Evolutionary conservation across 148 eudicot genomes (phyloP).

Genomic region (Chenopodium formosanum): DNA sequence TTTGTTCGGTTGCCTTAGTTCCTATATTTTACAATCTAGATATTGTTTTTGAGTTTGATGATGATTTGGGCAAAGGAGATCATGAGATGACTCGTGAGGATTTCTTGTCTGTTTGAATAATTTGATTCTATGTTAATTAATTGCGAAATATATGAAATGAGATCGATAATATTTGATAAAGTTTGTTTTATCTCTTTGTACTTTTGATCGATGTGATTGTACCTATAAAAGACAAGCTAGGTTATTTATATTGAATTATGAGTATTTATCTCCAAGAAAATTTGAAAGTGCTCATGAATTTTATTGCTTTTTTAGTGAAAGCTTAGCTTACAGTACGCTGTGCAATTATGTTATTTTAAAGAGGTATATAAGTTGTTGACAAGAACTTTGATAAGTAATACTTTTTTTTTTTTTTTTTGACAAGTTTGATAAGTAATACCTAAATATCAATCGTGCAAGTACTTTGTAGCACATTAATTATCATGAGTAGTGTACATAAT

Average conservation of each 20-base stretch:
- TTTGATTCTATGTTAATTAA: neutral
- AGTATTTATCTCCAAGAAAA: neutral
- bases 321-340: no score
- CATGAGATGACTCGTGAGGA: conserved; percentile 20
- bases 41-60: conserved; percentile 19
- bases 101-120: conserved; percentile 15
- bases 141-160: neutral
- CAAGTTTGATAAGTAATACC: no score
- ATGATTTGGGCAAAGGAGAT: conserved; percentile 17
- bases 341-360: no score
- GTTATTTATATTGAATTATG: neutral
- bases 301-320: no score
- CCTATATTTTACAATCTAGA: conserved; percentile 40
- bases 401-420: no score
- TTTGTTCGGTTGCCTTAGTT: conserved; percentile 29
- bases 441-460: no score
- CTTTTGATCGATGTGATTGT: neutral
- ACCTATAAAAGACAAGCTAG: no score
- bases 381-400: no score
- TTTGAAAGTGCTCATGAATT: neutral
- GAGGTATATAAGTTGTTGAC: no score
- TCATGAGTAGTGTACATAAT: no score
- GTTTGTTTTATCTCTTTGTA: neutral
- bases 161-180: neutral
- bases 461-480: no score